Evolutionary conservation across 2,329 filamentous ascomycete genomes (phyloP).

Genomic region (Alternaria brassicae): DNA sequence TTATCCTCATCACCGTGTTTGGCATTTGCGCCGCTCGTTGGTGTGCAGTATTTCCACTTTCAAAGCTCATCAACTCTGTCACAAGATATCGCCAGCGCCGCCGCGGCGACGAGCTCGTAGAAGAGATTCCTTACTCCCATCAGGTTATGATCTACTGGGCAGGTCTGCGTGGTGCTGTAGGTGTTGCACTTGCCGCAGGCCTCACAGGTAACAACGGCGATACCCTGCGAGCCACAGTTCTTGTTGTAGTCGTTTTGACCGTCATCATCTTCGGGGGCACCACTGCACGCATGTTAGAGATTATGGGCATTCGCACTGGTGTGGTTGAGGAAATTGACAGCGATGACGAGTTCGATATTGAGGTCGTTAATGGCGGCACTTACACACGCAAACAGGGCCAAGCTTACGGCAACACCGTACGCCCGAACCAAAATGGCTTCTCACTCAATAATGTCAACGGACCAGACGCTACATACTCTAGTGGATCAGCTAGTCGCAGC

Average conservation of each 20-base stretch:
- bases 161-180: slow-evolving; percentile 91
- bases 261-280: slow-evolving; percentile 99
- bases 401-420: slow-evolving; percentile 79
- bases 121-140: slow-evolving; percentile 90
- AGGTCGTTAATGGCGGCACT: slow-evolving; percentile 69
- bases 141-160: slow-evolving; percentile 99
- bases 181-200: slow-evolving; percentile 90
- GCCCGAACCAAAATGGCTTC: slow-evolving; percentile 61
- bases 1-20: slow-evolving; percentile 90
- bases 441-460: slow-evolving; percentile 60
- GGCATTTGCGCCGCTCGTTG: slow-evolving; percentile 93
- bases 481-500: slow-evolving; percentile 61
- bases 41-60: slow-evolving; percentile 93
- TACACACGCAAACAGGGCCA: slow-evolving; percentile 82
- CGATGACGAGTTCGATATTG: slow-evolving; percentile 98
- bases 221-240: slow-evolving; percentile 89
- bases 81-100: slow-evolving; percentile 84
- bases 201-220: slow-evolving; percentile 81
- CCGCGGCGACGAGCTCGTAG: slow-evolving; percentile 71
- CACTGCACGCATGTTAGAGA: slow-evolving; percentile 96
- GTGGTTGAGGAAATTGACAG: slow-evolving; percentile 97
- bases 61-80: slow-evolving; percentile 88
- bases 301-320: slow-evolving; percentile 92
- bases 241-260: slow-evolving; percentile 95
- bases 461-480: slow-evolving; percentile 65